These are phyloP conservation scores for Inga leiocalycina DNA, from an alignment of 306 rosid genomes.

Conservation along the genomic window DNA sequence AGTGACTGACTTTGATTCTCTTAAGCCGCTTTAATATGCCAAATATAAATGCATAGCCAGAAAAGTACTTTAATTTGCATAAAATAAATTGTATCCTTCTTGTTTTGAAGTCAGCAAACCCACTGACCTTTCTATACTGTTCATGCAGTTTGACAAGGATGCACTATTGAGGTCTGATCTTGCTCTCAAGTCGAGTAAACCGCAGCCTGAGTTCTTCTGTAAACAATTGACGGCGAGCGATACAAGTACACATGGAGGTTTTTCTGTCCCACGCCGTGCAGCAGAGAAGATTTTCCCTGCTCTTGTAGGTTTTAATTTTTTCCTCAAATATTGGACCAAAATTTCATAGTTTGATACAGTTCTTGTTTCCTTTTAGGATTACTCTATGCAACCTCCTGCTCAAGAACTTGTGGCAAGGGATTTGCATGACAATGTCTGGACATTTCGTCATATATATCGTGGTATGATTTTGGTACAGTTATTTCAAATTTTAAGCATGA, in stretches of 20 bases:
- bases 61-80: not conserved
- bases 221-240: slow-evolving; percentile 94
- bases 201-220: slow-evolving; percentile 93
- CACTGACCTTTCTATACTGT: slow-evolving; percentile 10
- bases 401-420: slow-evolving; percentile 92
- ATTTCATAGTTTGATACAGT: slow-evolving; percentile 31
- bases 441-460: slow-evolving; percentile 93
- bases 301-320: slow-evolving; percentile 58
- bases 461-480: slow-evolving; percentile 45
- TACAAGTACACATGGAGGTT: slow-evolving; percentile 98
- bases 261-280: slow-evolving; percentile 96
- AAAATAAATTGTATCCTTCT: not conserved
- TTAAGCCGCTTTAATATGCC: not conserved
- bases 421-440: slow-evolving; percentile 86
- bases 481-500: slow-evolving; percentile 2
- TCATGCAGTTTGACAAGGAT: slow-evolving; percentile 77
- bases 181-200: slow-evolving; percentile 76
- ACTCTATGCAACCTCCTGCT: slow-evolving; percentile 92
- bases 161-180: slow-evolving; percentile 87
- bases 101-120: not conserved
- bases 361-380: slow-evolving; percentile 57
- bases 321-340: not conserved
- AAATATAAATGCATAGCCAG: not conserved
- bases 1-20: not conserved
- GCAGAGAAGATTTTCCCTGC: slow-evolving; percentile 96